These are phyloP conservation scores for Lachnellula subtilissima DNA, from an alignment of 2,329 filamentous ascomycete species.

Conservation along the genomic window DNA sequence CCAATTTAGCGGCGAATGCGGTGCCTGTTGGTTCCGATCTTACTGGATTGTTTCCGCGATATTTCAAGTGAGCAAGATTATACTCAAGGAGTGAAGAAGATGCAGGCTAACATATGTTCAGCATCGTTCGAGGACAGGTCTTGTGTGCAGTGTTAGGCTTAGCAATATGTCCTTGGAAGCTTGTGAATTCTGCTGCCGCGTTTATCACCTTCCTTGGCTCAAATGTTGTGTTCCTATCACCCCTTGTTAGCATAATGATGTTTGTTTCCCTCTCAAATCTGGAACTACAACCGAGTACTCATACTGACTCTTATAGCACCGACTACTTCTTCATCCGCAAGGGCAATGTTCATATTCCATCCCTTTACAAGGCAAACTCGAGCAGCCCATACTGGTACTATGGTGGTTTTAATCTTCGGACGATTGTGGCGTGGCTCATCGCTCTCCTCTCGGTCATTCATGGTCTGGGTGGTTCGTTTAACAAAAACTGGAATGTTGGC, in stretches of 20 bases:
- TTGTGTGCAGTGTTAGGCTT: constrained; percentile 47
- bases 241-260: constrained; percentile 31
- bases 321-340: constrained; percentile 1
- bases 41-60: constrained; percentile 47
- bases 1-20: constrained; percentile 52
- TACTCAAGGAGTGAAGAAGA: too few species aligned
- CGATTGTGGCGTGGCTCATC: background rate
- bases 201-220: constrained; percentile 63
- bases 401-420: background rate
- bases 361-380: background rate
- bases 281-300: constrained; percentile 11
- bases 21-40: constrained; percentile 51
- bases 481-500: too few species aligned
- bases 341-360: background rate
- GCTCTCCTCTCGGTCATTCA: background rate
- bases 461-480: background rate
- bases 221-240: constrained; percentile 56
- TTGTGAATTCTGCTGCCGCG: constrained; percentile 50
- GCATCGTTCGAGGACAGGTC: constrained; percentile 51
- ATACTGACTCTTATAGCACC: constrained; percentile 18
- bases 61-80: constrained; percentile 10
- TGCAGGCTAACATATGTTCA: constrained; percentile 31
- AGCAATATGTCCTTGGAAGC: constrained; percentile 62
- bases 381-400: background rate
- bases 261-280: constrained; percentile 22